These are phyloP conservation scores for Lichina pygmaea DNA, from an alignment of 495 filamentous ascomycete species.

Conservation along the genomic window DNA sequence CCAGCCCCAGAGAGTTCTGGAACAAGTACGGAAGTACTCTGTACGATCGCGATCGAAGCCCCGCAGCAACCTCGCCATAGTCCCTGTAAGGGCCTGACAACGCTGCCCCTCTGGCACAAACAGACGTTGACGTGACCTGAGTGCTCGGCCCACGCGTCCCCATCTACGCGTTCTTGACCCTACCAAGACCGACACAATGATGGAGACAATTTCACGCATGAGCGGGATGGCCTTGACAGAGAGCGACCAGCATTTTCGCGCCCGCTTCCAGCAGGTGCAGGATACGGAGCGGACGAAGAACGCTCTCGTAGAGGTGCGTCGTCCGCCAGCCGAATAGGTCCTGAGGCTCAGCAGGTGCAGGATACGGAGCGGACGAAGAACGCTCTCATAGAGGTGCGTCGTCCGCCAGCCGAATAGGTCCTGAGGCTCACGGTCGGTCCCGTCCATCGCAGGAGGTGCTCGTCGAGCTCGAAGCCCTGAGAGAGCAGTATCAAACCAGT, in stretches of 20 bases:
- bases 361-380: slow-evolving; percentile 23
- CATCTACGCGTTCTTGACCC: no score
- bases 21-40: no score
- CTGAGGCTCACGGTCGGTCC: neutral
- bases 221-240: neutral
- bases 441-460: neutral
- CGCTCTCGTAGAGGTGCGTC: slow-evolving; percentile 22
- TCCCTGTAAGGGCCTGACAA: no score
- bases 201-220: no score
- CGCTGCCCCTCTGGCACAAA: no score
- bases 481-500: neutral
- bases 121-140: no score
- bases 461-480: neutral
- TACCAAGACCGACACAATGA: no score
- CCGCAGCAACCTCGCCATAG: no score
- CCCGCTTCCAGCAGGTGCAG: slow-evolving; percentile 21
- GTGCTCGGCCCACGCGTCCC: no score
- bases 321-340: neutral
- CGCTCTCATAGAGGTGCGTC: slow-evolving; percentile 22
- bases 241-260: slow-evolving; percentile 6
- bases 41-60: no score
- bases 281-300: slow-evolving; percentile 23
- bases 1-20: no score
- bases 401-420: neutral
- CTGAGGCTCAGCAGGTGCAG: slow-evolving; percentile 12